Percentiles rank a stretch among this genome's conserved stretches.
These are phyloP conservation scores for Nicotiana knightiana DNA, from an alignment of 257 asterid genomes.

Conservation along the genomic window DNA sequence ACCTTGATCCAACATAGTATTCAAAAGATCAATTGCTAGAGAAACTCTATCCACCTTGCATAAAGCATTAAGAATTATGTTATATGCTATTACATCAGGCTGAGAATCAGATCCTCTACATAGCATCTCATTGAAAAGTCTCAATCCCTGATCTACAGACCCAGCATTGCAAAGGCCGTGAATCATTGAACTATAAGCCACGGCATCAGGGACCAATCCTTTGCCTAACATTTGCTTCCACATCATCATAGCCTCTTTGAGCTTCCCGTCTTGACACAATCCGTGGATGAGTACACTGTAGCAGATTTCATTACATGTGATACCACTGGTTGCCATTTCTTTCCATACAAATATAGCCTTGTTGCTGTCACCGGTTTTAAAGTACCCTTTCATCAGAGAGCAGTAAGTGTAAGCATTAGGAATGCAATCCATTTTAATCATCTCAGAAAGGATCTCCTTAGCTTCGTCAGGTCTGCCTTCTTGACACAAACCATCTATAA, in stretches of 20 bases:
- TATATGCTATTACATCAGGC: constrained; percentile 79
- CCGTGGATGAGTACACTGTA: constrained; percentile 79
- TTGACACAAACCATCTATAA: constrained; percentile 77
- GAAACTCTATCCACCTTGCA: constrained; percentile 57
- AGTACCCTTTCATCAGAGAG: constrained; percentile 83
- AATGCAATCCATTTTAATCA: constrained; percentile 45
- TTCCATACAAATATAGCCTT: constrained; percentile 72
- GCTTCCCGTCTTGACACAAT: constrained; percentile 60
- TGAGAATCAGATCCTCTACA: constrained; percentile 40
- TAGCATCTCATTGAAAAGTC: constrained; percentile 80
- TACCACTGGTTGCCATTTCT: constrained; percentile 49
- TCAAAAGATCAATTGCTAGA: constrained; percentile 64
- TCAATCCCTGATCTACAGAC: constrained; percentile 59
- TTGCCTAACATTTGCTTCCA: constrained; percentile 74
- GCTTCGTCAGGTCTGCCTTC: constrained; percentile 64
- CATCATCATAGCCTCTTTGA: constrained; percentile 64
- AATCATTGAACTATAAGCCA: constrained; percentile 83
- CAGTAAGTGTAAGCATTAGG: constrained; percentile 75
- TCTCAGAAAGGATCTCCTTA: constrained; percentile 45
- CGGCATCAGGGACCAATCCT: constrained; percentile 67
- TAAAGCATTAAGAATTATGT: constrained; percentile 62
- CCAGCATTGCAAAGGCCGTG: constrained; percentile 76
- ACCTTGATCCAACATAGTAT: constrained; percentile 66
- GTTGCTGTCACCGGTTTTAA: constrained; percentile 51
- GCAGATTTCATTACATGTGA: constrained; percentile 50